These are phyloP conservation scores for Pulicaria dysenterica DNA, from an alignment of 129 eudicot genomes.

Conservation along the genomic window DNA sequence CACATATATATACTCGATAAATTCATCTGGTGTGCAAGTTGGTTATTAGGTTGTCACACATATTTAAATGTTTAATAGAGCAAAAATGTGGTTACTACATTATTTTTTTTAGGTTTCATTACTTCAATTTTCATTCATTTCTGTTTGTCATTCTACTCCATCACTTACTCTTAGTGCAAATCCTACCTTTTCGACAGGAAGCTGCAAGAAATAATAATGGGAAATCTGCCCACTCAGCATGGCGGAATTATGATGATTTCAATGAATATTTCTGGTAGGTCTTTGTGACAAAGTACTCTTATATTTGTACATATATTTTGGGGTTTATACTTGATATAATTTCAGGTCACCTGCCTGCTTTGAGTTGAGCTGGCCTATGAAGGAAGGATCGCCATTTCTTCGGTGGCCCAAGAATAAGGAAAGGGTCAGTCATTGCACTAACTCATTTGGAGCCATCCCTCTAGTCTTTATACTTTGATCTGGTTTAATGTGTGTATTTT, in stretches of 20 bases:
- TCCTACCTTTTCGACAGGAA: slow-evolving; percentile 59
- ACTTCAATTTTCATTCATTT: neutral
- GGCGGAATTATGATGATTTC: slow-evolving; percentile 98
- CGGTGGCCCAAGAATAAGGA: slow-evolving; percentile 53
- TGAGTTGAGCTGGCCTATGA: slow-evolving; percentile 87
- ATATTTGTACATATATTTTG: neutral
- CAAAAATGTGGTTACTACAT: slow-evolving; percentile 8
- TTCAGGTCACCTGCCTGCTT: slow-evolving; percentile 91
- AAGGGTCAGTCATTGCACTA: slow-evolving; percentile 65
- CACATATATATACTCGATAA: neutral
- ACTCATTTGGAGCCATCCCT: slow-evolving; percentile 6
- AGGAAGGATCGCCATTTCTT: slow-evolving; percentile 68
- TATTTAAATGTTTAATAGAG: neutral
- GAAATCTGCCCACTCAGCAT: slow-evolving; percentile 91
- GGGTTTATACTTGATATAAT: slow-evolving; percentile 26
- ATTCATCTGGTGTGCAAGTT: neutral
- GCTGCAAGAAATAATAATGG: slow-evolving; percentile 76
- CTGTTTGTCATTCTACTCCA: neutral
- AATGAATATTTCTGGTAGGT: slow-evolving; percentile 95
- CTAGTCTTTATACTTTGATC: slow-evolving; percentile 13
- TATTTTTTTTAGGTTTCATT: neutral
- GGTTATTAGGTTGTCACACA: slow-evolving; percentile 1
- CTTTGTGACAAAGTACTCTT: slow-evolving; percentile 8
- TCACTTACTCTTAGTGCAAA: slow-evolving; percentile 17
- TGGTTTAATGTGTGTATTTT: slow-evolving; percentile 16